Evolutionary conservation across 352 stramenopile genomes (phyloP), one percentile per base, ranked within the genome.

Genomic region (Paralagenidium karlingii): DNA sequence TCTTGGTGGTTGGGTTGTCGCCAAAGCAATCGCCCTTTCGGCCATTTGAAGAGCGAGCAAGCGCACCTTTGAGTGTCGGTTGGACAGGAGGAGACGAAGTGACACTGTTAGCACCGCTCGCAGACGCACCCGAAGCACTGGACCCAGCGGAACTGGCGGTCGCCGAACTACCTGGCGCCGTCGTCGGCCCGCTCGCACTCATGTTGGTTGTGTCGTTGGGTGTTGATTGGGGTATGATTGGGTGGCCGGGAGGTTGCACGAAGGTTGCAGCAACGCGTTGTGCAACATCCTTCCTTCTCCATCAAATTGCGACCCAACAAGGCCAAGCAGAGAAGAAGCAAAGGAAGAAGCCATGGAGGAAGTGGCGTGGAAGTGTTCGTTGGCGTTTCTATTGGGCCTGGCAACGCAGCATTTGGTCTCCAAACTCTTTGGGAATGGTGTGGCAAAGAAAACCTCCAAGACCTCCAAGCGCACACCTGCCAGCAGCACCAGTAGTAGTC

Each of bases 361-460:
- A 42, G 25, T 85, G 16, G 60, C 55, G 21, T 88, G 75, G 75
- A 88, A 88, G 58, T 85, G 70, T 55, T 70, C 71, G 29, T 56
- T 45, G 32, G 75, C 75, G 47, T 88, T 88, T 53, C 44, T 82
- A 49, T 50, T 88, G 32, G 75, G 75, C 39, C 68, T 51, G 2
- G 75, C 67, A 26, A 67, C 75, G 45, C 68, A 86, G 38, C 84
- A 84, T 41, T 47, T 69, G 29, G 46, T 79, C 20, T 60, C 52
- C 3, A 49, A 48, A 1, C 59, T 76, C 21, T 40, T 78, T 8
- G 46, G 60, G 20, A 41, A 34, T 10, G 53, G 59, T n/a, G 44
- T n/a, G 16, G 49, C 19, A 31, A 60, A 11, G 27, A 56, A 15
- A 8, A 38, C 38, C 27, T 21, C 34, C 27, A 5, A 27, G 39